Conservation (phyloP, 1,284 basidiomycete species). For the Austroboletus niveus region DNA sequence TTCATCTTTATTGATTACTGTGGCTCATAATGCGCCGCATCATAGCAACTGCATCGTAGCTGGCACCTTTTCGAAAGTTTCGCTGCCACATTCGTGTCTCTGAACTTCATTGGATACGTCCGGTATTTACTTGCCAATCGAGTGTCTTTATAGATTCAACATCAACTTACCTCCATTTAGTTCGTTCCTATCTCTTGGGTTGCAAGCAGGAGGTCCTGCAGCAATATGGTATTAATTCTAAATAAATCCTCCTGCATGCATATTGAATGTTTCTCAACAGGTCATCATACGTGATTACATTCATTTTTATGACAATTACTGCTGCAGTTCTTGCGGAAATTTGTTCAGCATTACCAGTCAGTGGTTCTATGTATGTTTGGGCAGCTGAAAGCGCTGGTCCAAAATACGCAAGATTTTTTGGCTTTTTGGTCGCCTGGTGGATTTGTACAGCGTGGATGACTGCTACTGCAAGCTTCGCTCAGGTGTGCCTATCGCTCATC, state of each 20-base stretch:
- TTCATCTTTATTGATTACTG: slow-evolving; percentile 3
- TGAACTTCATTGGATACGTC: slow-evolving; percentile 85
- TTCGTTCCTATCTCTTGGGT: slow-evolving; percentile 75
- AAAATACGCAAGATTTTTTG: slow-evolving; percentile 79
- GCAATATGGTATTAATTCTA: too few relatives aligned
- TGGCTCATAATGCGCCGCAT: slow-evolving; percentile 1
- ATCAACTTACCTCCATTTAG: slow-evolving; percentile 35
- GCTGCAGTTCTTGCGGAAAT: slow-evolving; percentile 84
- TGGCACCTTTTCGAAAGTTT: slow-evolving; percentile 80
- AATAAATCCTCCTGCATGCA: slow-evolving; percentile 81
- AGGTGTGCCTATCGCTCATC: slow-evolving; percentile 43
- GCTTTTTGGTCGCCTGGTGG: slow-evolving; percentile 89
- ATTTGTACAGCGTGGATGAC: slow-evolving; percentile 89
- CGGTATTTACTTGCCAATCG: slow-evolving; percentile 49
- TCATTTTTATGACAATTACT: slow-evolving; percentile 82
- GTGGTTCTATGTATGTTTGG: slow-evolving; percentile 90
- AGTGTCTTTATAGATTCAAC: slow-evolving; percentile 10
- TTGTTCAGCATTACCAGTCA: slow-evolving; percentile 80
- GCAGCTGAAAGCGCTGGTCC: slow-evolving; percentile 84
- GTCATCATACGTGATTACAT: slow-evolving; percentile 78
- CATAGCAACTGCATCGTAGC: slow-evolving; percentile 75
- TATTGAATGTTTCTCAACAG: slow-evolving; percentile 57
- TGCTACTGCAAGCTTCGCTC: slow-evolving; percentile 79
- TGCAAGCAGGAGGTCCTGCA: too few relatives aligned
- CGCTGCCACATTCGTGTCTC: too few relatives aligned